Evolutionary conservation across 768 basidiomycete genomes (phyloP), one percentile per base, ranked within the genome.

Genomic region (Lactarius quietus): DNA sequence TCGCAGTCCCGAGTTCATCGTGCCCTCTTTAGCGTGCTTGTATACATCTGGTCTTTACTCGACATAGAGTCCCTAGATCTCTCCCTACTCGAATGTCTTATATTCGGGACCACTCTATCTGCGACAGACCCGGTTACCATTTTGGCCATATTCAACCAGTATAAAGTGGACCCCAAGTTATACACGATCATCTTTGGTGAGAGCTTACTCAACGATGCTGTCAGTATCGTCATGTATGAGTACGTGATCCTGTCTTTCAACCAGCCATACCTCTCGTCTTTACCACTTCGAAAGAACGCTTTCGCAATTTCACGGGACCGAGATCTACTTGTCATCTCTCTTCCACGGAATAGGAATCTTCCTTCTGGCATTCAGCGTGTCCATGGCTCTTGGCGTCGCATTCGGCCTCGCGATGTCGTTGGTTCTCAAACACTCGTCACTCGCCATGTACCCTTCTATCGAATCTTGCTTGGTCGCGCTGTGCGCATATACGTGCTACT

Each of bases 151-250:
- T 99, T 99, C 82, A 94, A 97, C 71, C 93, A 97, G 71, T 92
- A 96, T 80, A 98, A 98, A 74, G 97, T 99, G 70, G 97, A 99
- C 76, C 61, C n/a, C 36, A 35, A 52, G 20, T 33, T 99, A 10
- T 99, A 98, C 78, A 91, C 88, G 53, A 85, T 99, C 76, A 99
- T 99, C 69, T 99, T 99, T 72, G 97, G 97, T 29, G 97, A 99
- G 77, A 92, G 89, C 77, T 82, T 99, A 64, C 78, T 99, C 65
- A 99, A 99, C 78, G 97, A 99, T 81, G 97, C 97, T 23, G 97
- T 99, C 73, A 94, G 93, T 83, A 99, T 99, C 80, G 97, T 99
- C 76, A 95, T 99, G 92, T 99, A 98, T 77, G 97, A 99, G 95
- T 98, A 75, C 82, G 95, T 90, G 65, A 1, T 33, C 9, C n/a